Percentiles rank a stretch among this genome's conserved stretches.
phyloP scores from a whole-genome alignment of 1,284 basidiomycete genomes.

The Schizopora paradoxa region DNA sequence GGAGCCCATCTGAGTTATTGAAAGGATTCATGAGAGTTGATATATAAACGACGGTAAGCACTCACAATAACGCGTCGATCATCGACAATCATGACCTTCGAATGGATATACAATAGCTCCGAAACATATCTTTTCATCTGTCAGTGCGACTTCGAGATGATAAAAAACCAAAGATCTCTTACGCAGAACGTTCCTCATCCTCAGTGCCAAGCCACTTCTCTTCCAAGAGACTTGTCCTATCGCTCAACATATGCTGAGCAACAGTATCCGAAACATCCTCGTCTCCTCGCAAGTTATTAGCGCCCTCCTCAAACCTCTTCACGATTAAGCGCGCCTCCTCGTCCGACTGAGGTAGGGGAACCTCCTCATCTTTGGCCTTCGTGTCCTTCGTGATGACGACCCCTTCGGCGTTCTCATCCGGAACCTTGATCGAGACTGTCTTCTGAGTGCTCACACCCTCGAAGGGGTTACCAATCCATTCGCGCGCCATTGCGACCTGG shows the following conservation, averaged over 20 bases:
- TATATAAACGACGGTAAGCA: constrained; percentile 15
- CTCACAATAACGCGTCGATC: constrained; percentile 81
- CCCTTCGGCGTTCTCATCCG: constrained; percentile 41
- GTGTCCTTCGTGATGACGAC: constrained; percentile 41
- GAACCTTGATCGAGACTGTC: constrained; percentile 48
- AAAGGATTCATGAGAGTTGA: constrained; percentile 4
- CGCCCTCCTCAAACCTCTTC: constrained; percentile 59
- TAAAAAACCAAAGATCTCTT: constrained; percentile 28
- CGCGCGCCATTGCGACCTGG: constrained; percentile 80
- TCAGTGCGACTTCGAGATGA: constrained; percentile 4
- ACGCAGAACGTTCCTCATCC: constrained; percentile 78
- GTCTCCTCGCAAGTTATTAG: constrained; percentile 48
- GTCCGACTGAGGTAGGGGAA: constrained; percentile 59
- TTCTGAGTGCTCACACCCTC: constrained; percentile 39
- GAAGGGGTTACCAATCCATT: constrained; percentile 61
- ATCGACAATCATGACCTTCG: constrained; percentile 90
- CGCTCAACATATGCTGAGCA: constrained; percentile 69
- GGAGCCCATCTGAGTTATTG: constrained; percentile 62
- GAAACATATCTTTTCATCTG: constrained; percentile 59
- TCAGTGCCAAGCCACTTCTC: constrained; percentile 81
- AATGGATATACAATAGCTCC: constrained; percentile 78
- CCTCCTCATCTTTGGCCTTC: constrained; percentile 50
- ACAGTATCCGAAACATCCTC: constrained; percentile 68
- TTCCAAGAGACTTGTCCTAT: constrained; percentile 51
- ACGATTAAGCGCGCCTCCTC: constrained; percentile 64